Evolutionary conservation across 805 yeast genomes (phyloP), one percentile per base, ranked within the genome.

Genomic region (Cyberlindnera saturnus): DNA sequence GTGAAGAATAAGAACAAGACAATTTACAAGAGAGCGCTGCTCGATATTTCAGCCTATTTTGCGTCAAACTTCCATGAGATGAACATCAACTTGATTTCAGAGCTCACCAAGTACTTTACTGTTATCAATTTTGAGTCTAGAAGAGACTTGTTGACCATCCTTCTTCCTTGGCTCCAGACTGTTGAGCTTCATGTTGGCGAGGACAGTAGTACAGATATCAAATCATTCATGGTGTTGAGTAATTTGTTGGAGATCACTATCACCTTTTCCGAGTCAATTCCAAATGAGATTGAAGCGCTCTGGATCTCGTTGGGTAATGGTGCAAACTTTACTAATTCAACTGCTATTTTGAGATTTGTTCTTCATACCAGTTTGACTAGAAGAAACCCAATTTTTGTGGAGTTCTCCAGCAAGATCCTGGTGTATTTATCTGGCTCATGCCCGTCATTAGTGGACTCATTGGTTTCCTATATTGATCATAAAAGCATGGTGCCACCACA

Each of bases 221-320:
- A 58, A 28, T 60, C 74, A 3, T 67, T 73, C 39, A 87, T 90
- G 95, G 87, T 88, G 2, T 56, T 91, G 51, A 77, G 75, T 48
- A 89, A 90, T 49, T 64, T 91, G 42, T 79, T 90, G 60, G 97
- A 87, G 52, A 82, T 93, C 33, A 88, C 97, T 0, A 79, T 88
- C 32, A 79, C 79, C 45, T 86, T 82, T 52, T 79, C 90, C 40
- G 81, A 82, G 38, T 69, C 71, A 13, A 79, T 87, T 51, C 86
- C 87, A 36, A 84, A 83, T 53, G 98, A 89, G 53, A 87, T 93
- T 10, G 97, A 90, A 60, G 95, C 95, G 0, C 63, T 93, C 18
- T 93, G 99, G 99, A 88, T 86, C 5, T 91, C 97, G 0, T 67
- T 93, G n/a, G 96, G 95, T 1, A 78, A 75, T 39, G 86, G 84